phyloP scores from a whole-genome alignment of 345 rosid genomes.

The Gossypium longicalyx region DNA sequence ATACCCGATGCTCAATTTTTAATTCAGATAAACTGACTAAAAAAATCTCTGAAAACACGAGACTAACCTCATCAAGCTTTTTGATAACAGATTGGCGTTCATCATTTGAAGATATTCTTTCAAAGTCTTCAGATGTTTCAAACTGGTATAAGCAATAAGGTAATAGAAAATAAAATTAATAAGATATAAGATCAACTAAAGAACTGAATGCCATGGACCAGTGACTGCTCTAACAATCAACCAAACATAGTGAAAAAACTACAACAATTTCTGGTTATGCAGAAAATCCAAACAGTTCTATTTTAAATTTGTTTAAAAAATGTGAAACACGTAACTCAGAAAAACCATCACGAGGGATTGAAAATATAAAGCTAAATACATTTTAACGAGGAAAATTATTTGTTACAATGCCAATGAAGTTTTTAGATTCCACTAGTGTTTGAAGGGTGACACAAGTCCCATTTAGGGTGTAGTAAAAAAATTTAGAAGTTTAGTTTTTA shows the following conservation, averaged over 20 bases:
- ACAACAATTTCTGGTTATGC: neutral
- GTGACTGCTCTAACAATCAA: neutral
- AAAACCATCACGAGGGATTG: neutral
- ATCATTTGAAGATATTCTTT: conserved; percentile 63
- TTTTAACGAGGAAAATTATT: neutral
- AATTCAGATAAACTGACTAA: neutral
- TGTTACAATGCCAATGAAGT: too few species aligned
- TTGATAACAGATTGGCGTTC: conserved; percentile 74
- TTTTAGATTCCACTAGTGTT: too few species aligned
- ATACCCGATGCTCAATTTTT: conserved; percentile 4
- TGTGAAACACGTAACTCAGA: neutral
- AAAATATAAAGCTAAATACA: neutral
- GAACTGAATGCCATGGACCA: neutral
- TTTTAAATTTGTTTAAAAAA: neutral
- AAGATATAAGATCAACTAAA: conserved; percentile 1
- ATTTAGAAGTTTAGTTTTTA: too few species aligned
- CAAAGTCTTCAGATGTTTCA: conserved; percentile 62
- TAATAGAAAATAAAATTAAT: conserved; percentile 8
- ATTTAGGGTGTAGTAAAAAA: too few species aligned
- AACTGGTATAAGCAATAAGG: conserved; percentile 45
- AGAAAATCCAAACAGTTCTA: neutral
- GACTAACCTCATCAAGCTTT: conserved; percentile 83
- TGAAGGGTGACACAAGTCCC: too few species aligned
- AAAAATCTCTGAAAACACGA: conserved; percentile 8
- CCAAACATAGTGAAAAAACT: neutral